Evolutionary conservation across 2,329 filamentous ascomycete species (phyloP).

Genomic region (Cytospora leucostoma): DNA sequence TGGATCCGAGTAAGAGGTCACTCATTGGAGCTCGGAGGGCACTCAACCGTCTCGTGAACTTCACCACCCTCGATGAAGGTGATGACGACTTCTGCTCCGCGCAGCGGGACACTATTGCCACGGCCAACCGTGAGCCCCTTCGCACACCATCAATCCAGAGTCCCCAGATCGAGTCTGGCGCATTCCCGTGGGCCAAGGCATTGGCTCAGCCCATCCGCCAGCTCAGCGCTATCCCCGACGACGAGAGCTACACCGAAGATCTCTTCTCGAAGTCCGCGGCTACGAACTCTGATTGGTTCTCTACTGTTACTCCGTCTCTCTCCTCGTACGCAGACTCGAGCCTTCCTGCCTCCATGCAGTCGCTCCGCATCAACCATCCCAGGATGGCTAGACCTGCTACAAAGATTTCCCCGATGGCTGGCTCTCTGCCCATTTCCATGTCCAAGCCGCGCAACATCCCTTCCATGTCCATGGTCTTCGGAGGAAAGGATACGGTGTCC

Average conservation of each 20-base stretch:
- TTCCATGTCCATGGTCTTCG: constrained; percentile 78
- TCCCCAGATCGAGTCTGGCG: constrained; percentile 75
- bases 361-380: constrained; percentile 58
- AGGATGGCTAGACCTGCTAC: constrained; percentile 50
- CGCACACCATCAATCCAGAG: constrained; percentile 94
- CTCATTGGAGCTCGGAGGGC: constrained; percentile 76
- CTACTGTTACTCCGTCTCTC: constrained; percentile 76
- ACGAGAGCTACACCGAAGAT: constrained; percentile 79
- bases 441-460: constrained; percentile 70
- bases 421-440: constrained; percentile 77
- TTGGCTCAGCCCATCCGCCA: constrained; percentile 74
- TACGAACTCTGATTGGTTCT: constrained; percentile 69
- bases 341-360: constrained; percentile 78
- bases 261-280: constrained; percentile 78
- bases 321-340: constrained; percentile 84
- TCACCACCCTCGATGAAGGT: constrained; percentile 89
- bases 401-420: constrained; percentile 61
- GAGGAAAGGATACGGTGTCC: constrained; percentile 76
- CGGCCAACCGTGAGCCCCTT: constrained; percentile 90
- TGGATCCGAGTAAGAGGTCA: constrained; percentile 88
- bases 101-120: constrained; percentile 74
- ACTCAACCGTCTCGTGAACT: constrained; percentile 78
- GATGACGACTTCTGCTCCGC: constrained; percentile 92
- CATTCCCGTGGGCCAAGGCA: constrained; percentile 94
- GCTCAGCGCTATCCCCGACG: constrained; percentile 82